Evolutionary conservation across 164 flowering plant genomes (phyloP).

Genomic region (Nelumbo lutea): DNA sequence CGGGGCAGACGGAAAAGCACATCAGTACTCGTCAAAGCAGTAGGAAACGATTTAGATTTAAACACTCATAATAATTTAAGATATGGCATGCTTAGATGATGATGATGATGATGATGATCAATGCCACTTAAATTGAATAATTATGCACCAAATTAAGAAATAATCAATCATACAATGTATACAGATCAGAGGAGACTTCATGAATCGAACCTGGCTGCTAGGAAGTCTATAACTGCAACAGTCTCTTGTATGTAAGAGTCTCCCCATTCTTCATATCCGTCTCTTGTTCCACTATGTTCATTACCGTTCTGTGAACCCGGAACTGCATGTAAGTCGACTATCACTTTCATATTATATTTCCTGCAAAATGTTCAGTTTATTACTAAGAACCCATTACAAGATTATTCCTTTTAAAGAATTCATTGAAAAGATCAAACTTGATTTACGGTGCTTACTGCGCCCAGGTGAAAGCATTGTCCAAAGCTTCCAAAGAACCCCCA

Average conservation of each 20-base stretch:
- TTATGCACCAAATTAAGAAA: too few relatives aligned
- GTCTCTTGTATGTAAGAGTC: conserved; percentile 45
- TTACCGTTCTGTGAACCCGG: conserved; percentile 64
- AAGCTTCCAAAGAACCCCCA: conserved; percentile 42
- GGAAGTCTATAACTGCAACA: conserved; percentile 56
- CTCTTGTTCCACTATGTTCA: conserved; percentile 66
- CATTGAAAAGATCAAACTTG: background rate
- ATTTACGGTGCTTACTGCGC: conserved; percentile 33
- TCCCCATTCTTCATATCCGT: conserved; percentile 62
- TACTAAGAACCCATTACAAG: too few relatives aligned
- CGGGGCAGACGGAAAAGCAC: too few relatives aligned
- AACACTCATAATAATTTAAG: too few relatives aligned
- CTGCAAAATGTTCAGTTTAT: conserved; percentile 11
- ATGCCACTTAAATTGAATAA: too few relatives aligned
- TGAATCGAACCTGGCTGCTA: conserved; percentile 44
- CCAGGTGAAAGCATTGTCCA: conserved; percentile 57
- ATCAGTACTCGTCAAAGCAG: too few relatives aligned
- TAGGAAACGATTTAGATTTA: too few relatives aligned
- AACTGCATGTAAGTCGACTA: conserved; percentile 65
- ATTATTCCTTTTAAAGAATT: too few relatives aligned
- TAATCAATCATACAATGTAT: too few relatives aligned
- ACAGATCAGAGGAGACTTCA: too few relatives aligned
- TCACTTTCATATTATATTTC: conserved; percentile 34
- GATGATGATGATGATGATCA: too few relatives aligned
- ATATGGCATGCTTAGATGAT: too few relatives aligned